Base-by-base conservation (phyloP, 306 rosid species). In the Quercus bicolor region DNA sequence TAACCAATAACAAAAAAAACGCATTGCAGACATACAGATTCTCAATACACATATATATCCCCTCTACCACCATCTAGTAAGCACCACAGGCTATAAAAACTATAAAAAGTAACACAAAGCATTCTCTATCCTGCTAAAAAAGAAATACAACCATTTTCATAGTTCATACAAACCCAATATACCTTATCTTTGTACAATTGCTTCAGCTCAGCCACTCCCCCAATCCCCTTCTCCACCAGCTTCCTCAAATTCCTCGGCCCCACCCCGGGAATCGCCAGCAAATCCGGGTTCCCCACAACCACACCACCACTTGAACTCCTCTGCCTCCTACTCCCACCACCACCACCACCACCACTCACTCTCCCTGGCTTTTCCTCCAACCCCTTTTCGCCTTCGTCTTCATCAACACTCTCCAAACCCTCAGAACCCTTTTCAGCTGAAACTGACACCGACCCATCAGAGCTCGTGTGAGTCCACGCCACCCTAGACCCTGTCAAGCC, bases 161-260 rank as follows among this genome's bases (percentile, higher is more conserved):
- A 33, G 23, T 48, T 48, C 53, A 48, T 13, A 12, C 21, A 64
- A 56, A 62, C 12, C 24, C 14, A 8, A 28, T 65, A 9, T 80
- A 94, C 98, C 97, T 91, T 95, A 79, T 91, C 98, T 85, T 81
- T 95, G 77, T 92, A 95, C 78, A 95, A 81, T 73, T 92, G 90
- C 83, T 95, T 95, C 68, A 95, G 97, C 80, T 95, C 89, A 15
- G 92, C 91, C 56, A 95, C 94, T 65, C 98, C 98, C 16, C 87
- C 94, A 57, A 95, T 88, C 34, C 98, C 98, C 71, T 95, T 95
- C 79, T 84, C 86, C 55, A 92, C 88, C 62, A 95, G 91, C 84
- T 95, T 95, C 81, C 84, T 86, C 87, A 92, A 82, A 87, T 95
- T 95, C 72, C 98, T 88, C 20, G 96, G 98, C 61, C 98, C 98